Percentiles rank a stretch among this genome's conserved stretches.
Evolutionary conservation across 495 filamentous ascomycete genomes (phyloP).

Genomic region (Hypomontagnella submonticulosa): DNA sequence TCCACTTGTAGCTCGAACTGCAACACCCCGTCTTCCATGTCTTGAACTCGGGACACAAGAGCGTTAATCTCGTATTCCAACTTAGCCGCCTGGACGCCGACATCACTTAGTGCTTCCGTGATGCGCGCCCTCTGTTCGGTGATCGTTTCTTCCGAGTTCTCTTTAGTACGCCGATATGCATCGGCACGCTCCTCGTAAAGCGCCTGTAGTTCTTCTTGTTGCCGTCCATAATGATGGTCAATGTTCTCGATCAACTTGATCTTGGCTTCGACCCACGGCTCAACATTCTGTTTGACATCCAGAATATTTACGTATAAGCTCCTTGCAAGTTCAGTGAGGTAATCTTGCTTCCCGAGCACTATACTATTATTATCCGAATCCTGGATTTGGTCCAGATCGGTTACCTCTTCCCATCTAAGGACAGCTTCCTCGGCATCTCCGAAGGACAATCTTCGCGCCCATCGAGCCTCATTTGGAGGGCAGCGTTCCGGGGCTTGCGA

Average conservation of each 20-base stretch:
- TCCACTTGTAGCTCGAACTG: conserved; percentile 86
- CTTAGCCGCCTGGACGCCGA: conserved; percentile 86
- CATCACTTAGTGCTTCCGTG: conserved; percentile 79
- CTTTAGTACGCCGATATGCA: conserved; percentile 70
- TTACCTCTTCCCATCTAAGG: conserved; percentile 72
- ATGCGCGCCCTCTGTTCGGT: conserved; percentile 72
- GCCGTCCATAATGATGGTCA: conserved; percentile 67
- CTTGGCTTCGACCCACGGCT: conserved; percentile 74
- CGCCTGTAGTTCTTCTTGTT: conserved; percentile 72
- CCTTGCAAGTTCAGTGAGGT: conserved; percentile 67
- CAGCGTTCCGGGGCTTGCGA: conserved; percentile 46
- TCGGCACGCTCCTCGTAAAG: conserved; percentile 75
- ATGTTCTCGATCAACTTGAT: conserved; percentile 71
- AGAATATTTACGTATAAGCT: conserved; percentile 64
- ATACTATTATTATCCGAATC: conserved; percentile 16
- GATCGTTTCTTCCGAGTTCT: conserved; percentile 73
- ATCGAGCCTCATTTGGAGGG: conserved; percentile 66
- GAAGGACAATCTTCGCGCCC: conserved; percentile 87
- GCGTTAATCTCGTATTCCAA: conserved; percentile 93
- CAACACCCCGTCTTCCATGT: conserved; percentile 83
- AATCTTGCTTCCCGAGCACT: conserved; percentile 48
- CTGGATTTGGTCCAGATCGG: conserved; percentile 47
- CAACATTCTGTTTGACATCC: conserved; percentile 61
- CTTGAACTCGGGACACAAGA: conserved; percentile 82
- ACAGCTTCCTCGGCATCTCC: conserved; percentile 88